These are phyloP conservation scores for Candida endomychidarum DNA, from an alignment of 805 yeast genomes.

Conservation along the genomic window DNA sequence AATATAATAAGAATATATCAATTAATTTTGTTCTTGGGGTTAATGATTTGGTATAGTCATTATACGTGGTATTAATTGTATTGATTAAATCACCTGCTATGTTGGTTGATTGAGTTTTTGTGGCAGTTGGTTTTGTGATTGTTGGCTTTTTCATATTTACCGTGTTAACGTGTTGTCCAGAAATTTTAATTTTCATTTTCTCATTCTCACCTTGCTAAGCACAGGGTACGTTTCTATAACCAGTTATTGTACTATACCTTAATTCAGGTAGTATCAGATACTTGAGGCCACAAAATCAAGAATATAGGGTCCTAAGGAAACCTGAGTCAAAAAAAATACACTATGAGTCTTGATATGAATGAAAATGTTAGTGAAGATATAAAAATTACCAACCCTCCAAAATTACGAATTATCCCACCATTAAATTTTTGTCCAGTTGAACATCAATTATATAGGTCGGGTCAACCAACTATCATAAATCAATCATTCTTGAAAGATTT, in stretches of 20 bases:
- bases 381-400: conserved; percentile 50
- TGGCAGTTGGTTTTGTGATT: conserved; percentile 2
- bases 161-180: conserved; percentile 5
- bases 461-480: conserved; percentile 93
- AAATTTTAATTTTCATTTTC: not conserved
- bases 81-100: conserved; percentile 6
- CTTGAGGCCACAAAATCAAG: too few relatives aligned
- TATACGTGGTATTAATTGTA: conserved; percentile 33
- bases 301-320: too few relatives aligned
- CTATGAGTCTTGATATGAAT: not conserved
- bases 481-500: conserved; percentile 80
- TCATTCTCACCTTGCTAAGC: not conserved
- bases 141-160: conserved; percentile 1
- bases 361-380: conserved; percentile 1
- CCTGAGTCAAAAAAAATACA: not conserved
- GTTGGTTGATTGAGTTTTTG: conserved; percentile 2
- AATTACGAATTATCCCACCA: conserved; percentile 81
- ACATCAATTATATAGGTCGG: conserved; percentile 78
- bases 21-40: conserved; percentile 60
- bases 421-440: conserved; percentile 95
- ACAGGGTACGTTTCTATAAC: too few relatives aligned
- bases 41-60: conserved; percentile 32
- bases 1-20: conserved; percentile 72
- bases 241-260: too few relatives aligned
- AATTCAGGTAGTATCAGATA: too few relatives aligned